Base-by-base conservation (phyloP, 768 basidiomycete species). In the Amanita fuliginea region DNA sequence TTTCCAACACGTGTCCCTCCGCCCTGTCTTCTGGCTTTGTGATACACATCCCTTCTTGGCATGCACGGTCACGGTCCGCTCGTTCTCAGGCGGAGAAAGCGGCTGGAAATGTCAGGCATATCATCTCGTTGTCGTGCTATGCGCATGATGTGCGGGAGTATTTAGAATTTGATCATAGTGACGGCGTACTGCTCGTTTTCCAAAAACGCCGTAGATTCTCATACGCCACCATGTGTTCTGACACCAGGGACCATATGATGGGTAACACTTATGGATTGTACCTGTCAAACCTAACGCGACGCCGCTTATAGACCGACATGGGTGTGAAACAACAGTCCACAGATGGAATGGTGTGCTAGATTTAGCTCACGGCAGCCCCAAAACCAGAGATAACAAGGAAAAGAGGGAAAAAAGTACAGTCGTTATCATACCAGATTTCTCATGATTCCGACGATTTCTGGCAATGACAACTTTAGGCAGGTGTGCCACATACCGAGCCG, bases 251-350 rank as follows among this genome's bases (percentile, higher is more conserved):
- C 44, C 44, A 6, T 28, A 46, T 46, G 44, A 34, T 16, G 33
- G 9, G 30, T 34, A 33, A 19, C 34, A 18, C n/a, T 46, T 35
- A 24, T 46, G 21, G 44, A 26, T 34, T 13, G 32, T 46, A 33
- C 32, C 44, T 46, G 34, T 46, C 44, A 46, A 46, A 46, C 44
- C 18, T 35, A 46, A 46, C 22, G 19, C 33, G 30, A 45, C 44
- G 44, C 34, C 44, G 44, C 44, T 46, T 46, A 34, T 43, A 28
- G 13, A 28, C n/a, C 16, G 42, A 43, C 42, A 43, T 43, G 26
- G 32, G 42, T 43, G 42, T n/a, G 42, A 43, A 42, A 21, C 18
- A 13, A 21, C 8, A 8, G 18, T 18, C 39, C 39, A 40, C 18
- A n/a, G 37, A 9, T 39, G 37, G 37, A n/a, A 30, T 39, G 36